Base-by-base conservation (phyloP, 495 filamentous ascomycete genomes). In the Aspergillus affinis region DNA sequence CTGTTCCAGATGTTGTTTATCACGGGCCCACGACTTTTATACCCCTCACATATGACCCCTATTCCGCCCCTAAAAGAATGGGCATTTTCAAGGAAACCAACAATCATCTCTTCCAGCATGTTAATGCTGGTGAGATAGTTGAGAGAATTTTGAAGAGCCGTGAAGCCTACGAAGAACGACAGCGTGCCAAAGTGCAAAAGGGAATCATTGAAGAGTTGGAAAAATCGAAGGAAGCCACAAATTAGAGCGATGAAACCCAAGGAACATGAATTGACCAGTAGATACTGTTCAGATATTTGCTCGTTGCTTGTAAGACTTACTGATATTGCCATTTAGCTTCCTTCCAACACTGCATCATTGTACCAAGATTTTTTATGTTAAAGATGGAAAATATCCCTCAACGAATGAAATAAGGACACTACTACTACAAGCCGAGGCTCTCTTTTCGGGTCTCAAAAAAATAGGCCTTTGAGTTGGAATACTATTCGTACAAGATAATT, bases 11-110 rank as follows among this genome's bases (percentile, higher is more conserved):
- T 67, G 87, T 84, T 5, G 92, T 99, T 54, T 99, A 97, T 72
- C 94, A 99, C 75, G 94, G 94, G 10, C 91, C 92, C 0, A 98
- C 95, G 0, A 84, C 89, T 20, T 96, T 96, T 71, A 95, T 96
- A 75, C 89, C 90, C 2, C 80, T 90, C 20, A 90, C 86, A 26
- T 89, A 91, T 65, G 93, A 98, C 71, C 91, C 93, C 1, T 98
- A 97, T 73, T 73, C 76, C 15, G 90, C 82, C 10, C 86, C 92
- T 18, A 91, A 90, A 71, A 78, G 80, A 65, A 84, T 92, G 82
- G 88, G 88, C 3, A 90, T 95, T 59, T 93, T 90, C 79, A 81
- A 79, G 44, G 85, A 92, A 68, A 84, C 91, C 9, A 79, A 81
- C 2, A 69, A 75, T 17, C 94, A 99, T 71, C 80, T 85, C 18